These are phyloP conservation scores for Aureobasidium pullulans DNA, from an alignment of 2,329 filamentous ascomycete genomes.

Conservation along the genomic window DNA sequence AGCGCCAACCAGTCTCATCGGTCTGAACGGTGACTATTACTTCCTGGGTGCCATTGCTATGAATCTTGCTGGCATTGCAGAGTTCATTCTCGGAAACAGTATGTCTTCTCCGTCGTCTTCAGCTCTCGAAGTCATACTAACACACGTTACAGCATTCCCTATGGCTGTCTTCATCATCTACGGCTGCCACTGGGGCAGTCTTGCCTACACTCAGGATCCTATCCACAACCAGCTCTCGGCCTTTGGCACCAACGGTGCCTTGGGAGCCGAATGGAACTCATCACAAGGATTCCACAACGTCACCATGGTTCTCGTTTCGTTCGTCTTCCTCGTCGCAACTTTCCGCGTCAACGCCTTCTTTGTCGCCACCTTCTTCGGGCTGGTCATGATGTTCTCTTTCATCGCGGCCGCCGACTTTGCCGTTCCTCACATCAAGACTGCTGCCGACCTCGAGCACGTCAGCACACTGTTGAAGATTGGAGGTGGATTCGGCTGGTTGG, in stretches of 20 bases:
- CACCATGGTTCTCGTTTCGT: conserved; percentile 23
- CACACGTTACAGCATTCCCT: conserved; percentile 19
- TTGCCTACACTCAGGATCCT: conserved; percentile 23
- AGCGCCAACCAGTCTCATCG: conserved; percentile 18
- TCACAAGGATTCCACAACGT: conserved; percentile 23
- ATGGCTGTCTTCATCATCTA: conserved; percentile 25
- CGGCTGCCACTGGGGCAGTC: conserved; percentile 22
- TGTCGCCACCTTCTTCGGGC: conserved; percentile 21
- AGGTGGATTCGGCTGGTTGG: conserved; percentile 24
- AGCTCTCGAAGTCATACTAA: background rate
- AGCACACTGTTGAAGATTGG: conserved; percentile 19
- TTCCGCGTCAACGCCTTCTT: conserved; percentile 23
- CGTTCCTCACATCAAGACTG: conserved; percentile 15
- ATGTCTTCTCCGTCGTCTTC: background rate
- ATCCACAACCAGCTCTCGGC: conserved; percentile 17
- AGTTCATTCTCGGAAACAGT: conserved; percentile 25
- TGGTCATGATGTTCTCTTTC: conserved; percentile 22
- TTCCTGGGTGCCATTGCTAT: conserved; percentile 23
- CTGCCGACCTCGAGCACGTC: conserved; percentile 19
- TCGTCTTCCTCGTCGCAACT: conserved; percentile 21
- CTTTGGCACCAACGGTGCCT: conserved; percentile 15
- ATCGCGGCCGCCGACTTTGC: conserved; percentile 24
- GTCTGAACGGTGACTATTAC: conserved; percentile 23
- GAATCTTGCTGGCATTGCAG: conserved; percentile 22
- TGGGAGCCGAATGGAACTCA: conserved; percentile 20